Percentiles rank a stretch among this genome's conserved stretches.
Evolutionary conservation across 192 early-diverging fungal genomes (phyloP).

Genomic region (Helicostylum pulchrum): DNA sequence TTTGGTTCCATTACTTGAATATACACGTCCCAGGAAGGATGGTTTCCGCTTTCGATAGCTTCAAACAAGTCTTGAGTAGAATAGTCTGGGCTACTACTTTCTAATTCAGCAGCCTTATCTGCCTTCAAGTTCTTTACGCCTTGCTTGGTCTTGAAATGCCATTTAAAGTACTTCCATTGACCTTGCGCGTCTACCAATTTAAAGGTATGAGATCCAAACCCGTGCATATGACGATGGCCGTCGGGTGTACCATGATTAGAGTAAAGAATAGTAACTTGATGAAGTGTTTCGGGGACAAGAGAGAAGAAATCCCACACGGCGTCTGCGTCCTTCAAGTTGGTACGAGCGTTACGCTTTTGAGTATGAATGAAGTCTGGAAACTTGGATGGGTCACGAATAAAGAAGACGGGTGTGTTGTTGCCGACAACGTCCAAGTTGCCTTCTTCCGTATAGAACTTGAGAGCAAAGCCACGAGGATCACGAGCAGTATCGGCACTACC

Average conservation of each 20-base stretch:
- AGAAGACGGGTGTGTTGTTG: conserved; percentile 83
- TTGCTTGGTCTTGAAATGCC: conserved; percentile 79
- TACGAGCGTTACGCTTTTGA: conserved; percentile 78
- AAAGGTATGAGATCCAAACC: conserved; percentile 79
- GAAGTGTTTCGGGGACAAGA: conserved; percentile 70
- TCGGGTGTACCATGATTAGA: conserved; percentile 81
- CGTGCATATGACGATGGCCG: conserved; percentile 78
- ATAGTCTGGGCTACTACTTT: conserved; percentile 67
- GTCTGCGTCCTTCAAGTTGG: conserved; percentile 63
- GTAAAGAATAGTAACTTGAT: conserved; percentile 77
- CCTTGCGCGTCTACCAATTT: conserved; percentile 70
- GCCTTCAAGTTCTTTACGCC: conserved; percentile 69
- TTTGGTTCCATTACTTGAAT: conserved; percentile 70
- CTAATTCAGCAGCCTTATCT: conserved; percentile 60
- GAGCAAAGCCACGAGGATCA: conserved; percentile 78
- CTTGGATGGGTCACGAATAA: conserved; percentile 74
- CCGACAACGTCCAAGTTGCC: conserved; percentile 81
- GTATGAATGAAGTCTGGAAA: conserved; percentile 85
- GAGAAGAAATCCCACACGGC: conserved; percentile 81
- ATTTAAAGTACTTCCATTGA: conserved; percentile 71
- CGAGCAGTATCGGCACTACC: conserved; percentile 73
- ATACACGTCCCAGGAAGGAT: conserved; percentile 70
- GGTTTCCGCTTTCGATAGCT: conserved; percentile 63
- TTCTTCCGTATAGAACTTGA: conserved; percentile 90
- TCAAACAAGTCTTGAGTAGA: conserved; percentile 71